Base-by-base conservation (phyloP, 108 stramenopile genomes). In the Cyclostephanos tholiformis region DNA sequence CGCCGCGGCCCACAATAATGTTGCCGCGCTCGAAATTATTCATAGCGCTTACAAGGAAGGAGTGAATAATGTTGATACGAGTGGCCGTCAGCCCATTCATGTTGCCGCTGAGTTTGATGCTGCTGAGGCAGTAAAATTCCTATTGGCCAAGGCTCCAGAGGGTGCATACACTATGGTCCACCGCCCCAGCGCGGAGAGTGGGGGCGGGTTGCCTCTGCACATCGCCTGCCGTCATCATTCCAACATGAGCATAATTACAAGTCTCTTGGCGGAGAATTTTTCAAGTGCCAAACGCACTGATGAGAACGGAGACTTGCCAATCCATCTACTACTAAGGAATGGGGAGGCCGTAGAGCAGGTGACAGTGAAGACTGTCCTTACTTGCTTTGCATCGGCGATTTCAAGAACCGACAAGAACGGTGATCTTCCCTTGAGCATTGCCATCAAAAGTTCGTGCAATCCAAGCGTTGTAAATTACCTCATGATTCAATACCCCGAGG, bases 121-220 rank as follows among this genome's bases (percentile, higher is more conserved):
- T 44, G 87, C 88, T 19, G 91, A 91, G 57, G 84, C 86, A 35
- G 82, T 89, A 32, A 91, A 91, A 62, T 91, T 91, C 58, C 63
- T 91, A 12, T 63, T 91, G 22, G 49, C 82, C 8, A 87, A 88
- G 79, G 88, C 88, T 16, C 88, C 91, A 12, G 91, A 91, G 52
- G 91, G 91, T 20, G 91, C 91, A 27, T 91, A 86, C 81, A 91
- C 91, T 0, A 91, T 91, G 91, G 84, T 91, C 29, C 84, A 87
- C 48, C 82, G 88, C 17, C 91, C 91, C 13, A 85, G 76, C 6
- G 61, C 71, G 46, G 86, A 89, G 46, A 88, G 88, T 25, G 91
- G 91, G 20, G 91, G 91, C 32, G 91, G 91, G 23, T 76, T 91
- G 8, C 91, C 91, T 23, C 67, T 91, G 22, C 91, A 91, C 74